phyloP scores from a whole-genome alignment of 345 rosid species.

The Gossypium mustelinum region DNA sequence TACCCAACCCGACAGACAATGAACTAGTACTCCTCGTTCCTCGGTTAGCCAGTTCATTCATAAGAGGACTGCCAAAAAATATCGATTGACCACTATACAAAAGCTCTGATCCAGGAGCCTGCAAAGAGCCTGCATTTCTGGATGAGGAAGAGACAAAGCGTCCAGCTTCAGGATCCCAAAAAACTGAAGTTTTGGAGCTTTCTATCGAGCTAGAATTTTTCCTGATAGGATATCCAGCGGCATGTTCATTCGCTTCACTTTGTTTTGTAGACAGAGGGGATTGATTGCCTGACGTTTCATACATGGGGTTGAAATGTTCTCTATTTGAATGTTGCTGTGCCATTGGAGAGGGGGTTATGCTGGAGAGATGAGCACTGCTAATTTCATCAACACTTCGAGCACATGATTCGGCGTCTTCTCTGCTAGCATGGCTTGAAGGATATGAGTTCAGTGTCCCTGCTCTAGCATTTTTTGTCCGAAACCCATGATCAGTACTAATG shows the following conservation, averaged over 20 bases:
- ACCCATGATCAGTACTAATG: constrained; percentile 46
- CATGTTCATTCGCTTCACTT: constrained; percentile 33
- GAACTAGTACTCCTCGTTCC: constrained; percentile 34
- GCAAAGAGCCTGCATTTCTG: constrained; percentile 27
- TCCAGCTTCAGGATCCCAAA: constrained; percentile 91
- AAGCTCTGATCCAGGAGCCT: constrained; percentile 50
- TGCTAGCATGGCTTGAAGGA: constrained; percentile 56
- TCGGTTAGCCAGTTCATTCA: constrained; percentile 40
- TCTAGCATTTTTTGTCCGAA: constrained; percentile 27
- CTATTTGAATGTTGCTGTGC: constrained; percentile 42
- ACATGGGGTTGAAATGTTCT: constrained; percentile 76
- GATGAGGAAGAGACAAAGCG: constrained; percentile 63
- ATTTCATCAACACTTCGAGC: constrained; percentile 50
- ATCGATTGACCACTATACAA: constrained; percentile 51
- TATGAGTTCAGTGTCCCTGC: constrained; percentile 44
- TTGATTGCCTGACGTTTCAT: constrained; percentile 51
- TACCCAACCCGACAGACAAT: constrained; percentile 24
- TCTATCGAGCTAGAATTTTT: constrained; percentile 33
- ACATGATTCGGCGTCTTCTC: constrained; percentile 54
- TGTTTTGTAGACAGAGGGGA: constrained; percentile 48
- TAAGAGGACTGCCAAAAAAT: constrained; percentile 64
- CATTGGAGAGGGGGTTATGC: constrained; percentile 37
- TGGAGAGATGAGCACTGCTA: constrained; percentile 52
- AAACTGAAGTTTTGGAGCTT: constrained; percentile 48
- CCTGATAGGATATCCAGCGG: constrained; percentile 31